Conservation (phyloP, 2,329 filamentous ascomycete species). For the Aureobasidium sp. region DNA sequence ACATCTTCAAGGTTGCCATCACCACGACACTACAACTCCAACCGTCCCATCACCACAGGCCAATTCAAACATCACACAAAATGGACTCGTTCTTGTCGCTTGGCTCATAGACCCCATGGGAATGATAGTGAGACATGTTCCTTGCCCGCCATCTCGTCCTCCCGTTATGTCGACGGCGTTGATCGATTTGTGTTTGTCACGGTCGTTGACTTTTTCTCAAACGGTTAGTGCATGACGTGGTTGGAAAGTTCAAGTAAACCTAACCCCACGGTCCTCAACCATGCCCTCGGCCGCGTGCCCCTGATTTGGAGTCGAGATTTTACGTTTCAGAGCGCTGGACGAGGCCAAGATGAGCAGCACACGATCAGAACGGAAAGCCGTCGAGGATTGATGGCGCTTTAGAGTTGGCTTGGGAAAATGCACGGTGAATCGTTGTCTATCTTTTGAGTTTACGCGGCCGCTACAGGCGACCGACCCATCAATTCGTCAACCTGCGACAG, state of each 20-base stretch:
- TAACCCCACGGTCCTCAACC: not conserved
- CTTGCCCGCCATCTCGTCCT: too few species aligned
- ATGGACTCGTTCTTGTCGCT: too few species aligned
- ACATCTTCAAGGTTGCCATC: not conserved
- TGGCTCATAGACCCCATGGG: not conserved
- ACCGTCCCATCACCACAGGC: not conserved
- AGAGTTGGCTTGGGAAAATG: not conserved
- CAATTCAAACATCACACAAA: not conserved
- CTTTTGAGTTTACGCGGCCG: slow-evolving; percentile 6
- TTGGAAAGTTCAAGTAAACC: not conserved
- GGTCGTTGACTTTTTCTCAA: not conserved
- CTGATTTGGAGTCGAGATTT: not conserved
- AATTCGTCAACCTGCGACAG: not conserved
- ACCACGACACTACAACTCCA: not conserved
- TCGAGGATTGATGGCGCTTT: not conserved
- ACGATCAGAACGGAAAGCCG: not conserved
- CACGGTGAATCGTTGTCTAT: slow-evolving; percentile 1
- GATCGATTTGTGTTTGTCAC: not conserved
- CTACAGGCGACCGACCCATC: not conserved
- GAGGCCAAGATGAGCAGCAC: not conserved
- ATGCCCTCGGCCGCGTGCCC: not conserved
- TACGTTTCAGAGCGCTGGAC: not conserved
- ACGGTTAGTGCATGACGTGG: slow-evolving; percentile 6
- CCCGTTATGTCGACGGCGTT: not conserved
- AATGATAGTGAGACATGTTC: not conserved